Evolutionary conservation across 2,329 filamentous ascomycete genomes (phyloP).

Genomic region (Monilinia aucupariae): DNA sequence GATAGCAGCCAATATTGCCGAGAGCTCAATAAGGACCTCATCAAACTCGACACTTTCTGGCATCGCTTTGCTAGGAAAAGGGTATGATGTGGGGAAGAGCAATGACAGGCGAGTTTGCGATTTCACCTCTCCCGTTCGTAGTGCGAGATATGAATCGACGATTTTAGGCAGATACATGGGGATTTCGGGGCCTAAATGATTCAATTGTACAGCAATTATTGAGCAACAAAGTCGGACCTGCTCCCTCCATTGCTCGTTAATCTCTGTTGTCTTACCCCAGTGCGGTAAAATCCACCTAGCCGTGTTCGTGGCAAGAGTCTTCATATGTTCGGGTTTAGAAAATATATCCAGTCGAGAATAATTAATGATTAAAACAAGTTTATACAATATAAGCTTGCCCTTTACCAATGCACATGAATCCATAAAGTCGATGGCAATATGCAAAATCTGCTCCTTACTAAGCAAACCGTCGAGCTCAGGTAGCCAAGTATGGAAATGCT

Average conservation of each 20-base stretch:
- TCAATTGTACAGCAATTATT: conserved; percentile 79
- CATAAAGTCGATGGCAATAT: conserved; percentile 89
- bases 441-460: conserved; percentile 76
- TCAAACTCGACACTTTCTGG: conserved; percentile 61
- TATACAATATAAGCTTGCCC: conserved; percentile 87
- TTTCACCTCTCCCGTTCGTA: conserved; percentile 52
- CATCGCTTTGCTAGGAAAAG: conserved; percentile 72
- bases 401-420: conserved; percentile 83
- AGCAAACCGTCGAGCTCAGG: conserved; percentile 78
- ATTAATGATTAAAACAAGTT: conserved; percentile 87
- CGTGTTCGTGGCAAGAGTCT: conserved; percentile 71
- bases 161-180: conserved; percentile 88
- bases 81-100: conserved; percentile 84
- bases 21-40: conserved; percentile 82
- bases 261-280: conserved; percentile 71
- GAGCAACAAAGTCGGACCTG: conserved; percentile 93
- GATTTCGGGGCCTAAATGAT: conserved; percentile 71
- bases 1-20: conserved; percentile 77
- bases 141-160: conserved; percentile 78
- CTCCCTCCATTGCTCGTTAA: conserved; percentile 83
- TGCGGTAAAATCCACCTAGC: conserved; percentile 88
- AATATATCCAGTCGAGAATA: conserved; percentile 81
- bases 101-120: conserved; percentile 69
- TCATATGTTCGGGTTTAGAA: conserved; percentile 67
- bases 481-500: conserved; percentile 97